Conservation (phyloP, 2,329 filamentous ascomycete species). For the Cladosporium sp. region DNA sequence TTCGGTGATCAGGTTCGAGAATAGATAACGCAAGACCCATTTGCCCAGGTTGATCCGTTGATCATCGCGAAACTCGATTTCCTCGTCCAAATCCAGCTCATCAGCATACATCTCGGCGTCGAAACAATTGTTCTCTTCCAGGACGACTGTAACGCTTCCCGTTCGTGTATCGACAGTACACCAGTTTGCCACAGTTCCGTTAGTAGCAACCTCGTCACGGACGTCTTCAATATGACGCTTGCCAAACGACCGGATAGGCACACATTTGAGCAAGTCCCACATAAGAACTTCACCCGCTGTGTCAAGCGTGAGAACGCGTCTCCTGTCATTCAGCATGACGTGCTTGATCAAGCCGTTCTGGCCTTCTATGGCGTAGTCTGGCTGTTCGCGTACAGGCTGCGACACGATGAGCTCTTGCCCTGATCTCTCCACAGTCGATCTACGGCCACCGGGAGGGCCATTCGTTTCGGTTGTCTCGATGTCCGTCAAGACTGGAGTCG, state of each 20-base stretch:
- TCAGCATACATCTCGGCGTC: slow-evolving; percentile 97
- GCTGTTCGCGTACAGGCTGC: slow-evolving; percentile 36
- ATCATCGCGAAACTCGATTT: slow-evolving; percentile 81
- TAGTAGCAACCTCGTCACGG: slow-evolving; percentile 75
- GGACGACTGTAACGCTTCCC: slow-evolving; percentile 78
- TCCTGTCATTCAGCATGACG: slow-evolving; percentile 81
- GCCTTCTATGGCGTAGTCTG: slow-evolving; percentile 67
- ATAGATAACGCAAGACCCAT: slow-evolving; percentile 91
- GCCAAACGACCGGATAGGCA: slow-evolving; percentile 84
- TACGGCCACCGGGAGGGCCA: neutral
- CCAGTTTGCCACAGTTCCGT: slow-evolving; percentile 89
- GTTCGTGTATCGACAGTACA: slow-evolving; percentile 92
- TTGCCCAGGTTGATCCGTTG: slow-evolving; percentile 95
- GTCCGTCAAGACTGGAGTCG: slow-evolving; percentile 33
- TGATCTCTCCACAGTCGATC: slow-evolving; percentile 7
- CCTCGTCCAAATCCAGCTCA: slow-evolving; percentile 67
- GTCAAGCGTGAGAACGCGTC: slow-evolving; percentile 82
- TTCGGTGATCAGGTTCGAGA: slow-evolving; percentile 81
- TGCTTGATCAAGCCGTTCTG: slow-evolving; percentile 95
- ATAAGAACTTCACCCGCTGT: slow-evolving; percentile 90
- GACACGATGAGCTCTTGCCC: slow-evolving; percentile 18
- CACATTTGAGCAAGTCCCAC: slow-evolving; percentile 89
- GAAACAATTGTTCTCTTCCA: slow-evolving; percentile 94
- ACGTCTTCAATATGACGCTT: slow-evolving; percentile 93
- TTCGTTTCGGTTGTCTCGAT: slow-evolving; percentile 54